Evolutionary conservation across 331 rosid species (phyloP), one percentile per base, ranked within the genome.

Genomic region (Phaseolus coccineus): DNA sequence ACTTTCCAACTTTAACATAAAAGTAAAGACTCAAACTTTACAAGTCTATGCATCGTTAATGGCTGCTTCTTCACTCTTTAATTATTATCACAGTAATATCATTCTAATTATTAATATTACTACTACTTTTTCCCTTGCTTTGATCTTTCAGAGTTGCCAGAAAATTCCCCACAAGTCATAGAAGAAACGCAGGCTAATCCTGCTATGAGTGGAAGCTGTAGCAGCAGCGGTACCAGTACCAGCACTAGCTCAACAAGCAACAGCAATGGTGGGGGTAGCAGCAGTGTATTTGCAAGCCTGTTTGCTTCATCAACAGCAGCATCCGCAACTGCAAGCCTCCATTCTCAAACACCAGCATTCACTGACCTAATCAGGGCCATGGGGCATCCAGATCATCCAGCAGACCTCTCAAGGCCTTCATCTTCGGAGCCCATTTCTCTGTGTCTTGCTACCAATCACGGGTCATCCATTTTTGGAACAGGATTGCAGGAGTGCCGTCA

Each of bases 231-330:
- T 6, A 51, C 58, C 58, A 56, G 63, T 6, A 51, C 58, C 58
- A 56, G 63, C 64, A 57, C 79, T 58, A 90, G 86, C 87, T 83
- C 97, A 39, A 76, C 92, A 70, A 85, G 90, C 84, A 91, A 86
- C 67, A 86, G 88, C 85, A 92, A 85, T 53, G 88, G 91, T 3
- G 85, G 87, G 63, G 56, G 90, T 28, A 85, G 86, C 81, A 86
- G 93, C 61, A 91, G 92, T 64, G 92, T 88, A 70, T 91, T 91
- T 74, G 98, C 98, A 64, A 91, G 98, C 76, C 81, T 96, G 84
- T 96, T 96, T 74, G 89, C 99, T 58, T 88, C 98, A 31, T 88
- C 99, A 11, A 87, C 94, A 5, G 76, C 96, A 24, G 76, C 96
- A 24, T 85, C 97, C 0, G 85, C 70, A 19, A 85, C 97, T 0